These are phyloP conservation scores for Ilyonectria destructans DNA, from an alignment of 2,329 filamentous ascomycete species.

Conservation along the genomic window DNA sequence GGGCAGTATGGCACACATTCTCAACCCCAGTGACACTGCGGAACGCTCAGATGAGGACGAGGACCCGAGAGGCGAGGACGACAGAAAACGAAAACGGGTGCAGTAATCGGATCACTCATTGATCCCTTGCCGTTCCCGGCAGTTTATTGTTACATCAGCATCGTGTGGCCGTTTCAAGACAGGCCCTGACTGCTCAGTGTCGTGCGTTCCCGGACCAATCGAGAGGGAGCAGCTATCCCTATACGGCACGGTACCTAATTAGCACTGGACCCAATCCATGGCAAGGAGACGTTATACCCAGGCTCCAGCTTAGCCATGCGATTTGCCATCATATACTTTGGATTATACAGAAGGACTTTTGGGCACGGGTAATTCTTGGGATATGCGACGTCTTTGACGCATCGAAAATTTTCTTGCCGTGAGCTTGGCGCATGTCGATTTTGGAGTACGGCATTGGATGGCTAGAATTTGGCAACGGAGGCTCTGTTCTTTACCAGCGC, in stretches of 20 bases:
- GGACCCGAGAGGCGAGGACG: conserved; percentile 70
- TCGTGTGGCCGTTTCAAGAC: not conserved
- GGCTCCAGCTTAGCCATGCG: conserved; percentile 12
- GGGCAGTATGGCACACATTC: conserved; percentile 75
- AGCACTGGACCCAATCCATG: not conserved
- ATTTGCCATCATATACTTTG: conserved; percentile 17
- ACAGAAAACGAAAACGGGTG: conserved; percentile 75
- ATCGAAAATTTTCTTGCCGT: conserved; percentile 24
- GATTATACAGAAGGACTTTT: conserved; percentile 20
- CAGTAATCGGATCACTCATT: conserved; percentile 54
- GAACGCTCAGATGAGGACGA: conserved; percentile 72
- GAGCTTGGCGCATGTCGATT: conserved; percentile 24
- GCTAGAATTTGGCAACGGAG: conserved; percentile 30
- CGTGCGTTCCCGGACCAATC: not conserved
- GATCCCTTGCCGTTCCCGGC: not conserved
- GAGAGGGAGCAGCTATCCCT: not conserved
- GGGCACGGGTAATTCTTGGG: conserved; percentile 23
- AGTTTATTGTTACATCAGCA: conserved; percentile 4
- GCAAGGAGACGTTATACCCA: conserved; percentile 4
- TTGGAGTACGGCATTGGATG: conserved; percentile 35
- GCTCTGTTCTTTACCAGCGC: conserved; percentile 27
- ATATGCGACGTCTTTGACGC: conserved; percentile 18
- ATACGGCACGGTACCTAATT: conserved; percentile 11
- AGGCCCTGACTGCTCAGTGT: not conserved
- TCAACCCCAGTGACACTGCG: conserved; percentile 73